Evolutionary conservation across 345 rosid species (phyloP), one percentile per base, ranked within the genome.

Genomic region (Sisymbrium irio): DNA sequence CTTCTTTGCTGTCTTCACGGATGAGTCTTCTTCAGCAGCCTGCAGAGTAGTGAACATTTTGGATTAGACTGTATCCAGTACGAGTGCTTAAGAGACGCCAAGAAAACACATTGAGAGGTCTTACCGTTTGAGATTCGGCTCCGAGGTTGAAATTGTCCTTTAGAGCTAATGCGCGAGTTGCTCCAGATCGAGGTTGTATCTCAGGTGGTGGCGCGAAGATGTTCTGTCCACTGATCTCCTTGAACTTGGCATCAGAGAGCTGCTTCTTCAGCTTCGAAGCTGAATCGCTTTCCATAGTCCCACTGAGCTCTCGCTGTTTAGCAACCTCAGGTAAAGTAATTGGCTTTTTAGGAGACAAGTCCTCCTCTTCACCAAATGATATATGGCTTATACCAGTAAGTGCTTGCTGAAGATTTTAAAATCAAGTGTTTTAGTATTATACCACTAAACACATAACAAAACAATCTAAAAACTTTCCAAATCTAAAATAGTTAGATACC

Each of bases 191-290:
- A 0, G 99, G 96, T 74, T 86, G 77, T 40, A 92, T 95, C 82
- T 95, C 98, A 5, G 96, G 98, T 45, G 97, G 98, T 20, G 97
- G 91, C 1, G 99, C 99, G 75, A 95, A 95, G 76, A 95, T 95
- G 81, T 95, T 89, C 54, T 90, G 89, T 55, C 98, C 99, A 51
- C 85, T 92, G 20, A 95, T 90, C 83, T 95, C 99, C 84, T 86
- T 95, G 61, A 78, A 82, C 75, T 95, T 95, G 8, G 97, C 94
- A 82, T 92, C 87, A 74, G 98, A 95, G 53, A 85, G 74, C 65
- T 87, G 98, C 82, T 95, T 95, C 76, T 82, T 79, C 74, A 94
- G 81, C 75, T 61, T 86, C 19, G 78, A 74, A 66, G 85, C 94
- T 1, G 85, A 71, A 17, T 95, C 96, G 4, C 78, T 86, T 65